These are phyloP conservation scores for Beta lomatogona DNA, from an alignment of 179 eudicot species.

Conservation along the genomic window DNA sequence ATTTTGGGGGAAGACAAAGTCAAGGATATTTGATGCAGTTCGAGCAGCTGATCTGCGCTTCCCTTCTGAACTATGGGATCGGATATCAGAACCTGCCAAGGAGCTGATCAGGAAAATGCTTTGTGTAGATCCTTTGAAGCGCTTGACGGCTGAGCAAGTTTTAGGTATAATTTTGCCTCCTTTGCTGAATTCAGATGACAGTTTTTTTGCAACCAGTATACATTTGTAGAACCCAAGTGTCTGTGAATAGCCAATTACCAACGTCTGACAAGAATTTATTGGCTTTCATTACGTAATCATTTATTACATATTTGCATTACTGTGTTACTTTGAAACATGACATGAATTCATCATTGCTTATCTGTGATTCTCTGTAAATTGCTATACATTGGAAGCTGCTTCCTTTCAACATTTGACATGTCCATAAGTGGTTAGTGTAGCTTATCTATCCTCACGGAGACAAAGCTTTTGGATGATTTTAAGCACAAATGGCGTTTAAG, in stretches of 20 bases:
- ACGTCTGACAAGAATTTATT: too few species aligned
- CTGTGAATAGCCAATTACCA: neutral
- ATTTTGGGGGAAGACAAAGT: slow-evolving; percentile 91
- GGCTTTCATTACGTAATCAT: too few species aligned
- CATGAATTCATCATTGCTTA: too few species aligned
- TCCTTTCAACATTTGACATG: too few species aligned
- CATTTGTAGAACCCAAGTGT: neutral
- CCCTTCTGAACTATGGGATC: slow-evolving; percentile 67
- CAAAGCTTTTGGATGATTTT: neutral
- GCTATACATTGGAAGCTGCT: too few species aligned
- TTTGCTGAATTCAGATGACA: neutral
- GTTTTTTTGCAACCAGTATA: neutral
- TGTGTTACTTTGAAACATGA: too few species aligned
- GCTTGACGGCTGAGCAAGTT: slow-evolving; percentile 67
- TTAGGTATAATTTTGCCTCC: slow-evolving; percentile 43
- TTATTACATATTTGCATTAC: too few species aligned
- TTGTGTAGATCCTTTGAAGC: slow-evolving; percentile 58
- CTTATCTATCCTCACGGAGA: neutral
- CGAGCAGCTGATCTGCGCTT: slow-evolving; percentile 75
- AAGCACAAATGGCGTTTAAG: neutral
- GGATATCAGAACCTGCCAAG: slow-evolving; percentile 62
- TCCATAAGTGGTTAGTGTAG: neutral
- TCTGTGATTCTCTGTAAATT: too few species aligned
- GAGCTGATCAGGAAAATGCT: slow-evolving; percentile 67
- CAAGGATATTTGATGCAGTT: slow-evolving; percentile 79